Evolutionary conservation across 208 protist genomes (phyloP), one percentile per base, ranked within the genome.

Genomic region (Blechomonas ayalai): DNA sequence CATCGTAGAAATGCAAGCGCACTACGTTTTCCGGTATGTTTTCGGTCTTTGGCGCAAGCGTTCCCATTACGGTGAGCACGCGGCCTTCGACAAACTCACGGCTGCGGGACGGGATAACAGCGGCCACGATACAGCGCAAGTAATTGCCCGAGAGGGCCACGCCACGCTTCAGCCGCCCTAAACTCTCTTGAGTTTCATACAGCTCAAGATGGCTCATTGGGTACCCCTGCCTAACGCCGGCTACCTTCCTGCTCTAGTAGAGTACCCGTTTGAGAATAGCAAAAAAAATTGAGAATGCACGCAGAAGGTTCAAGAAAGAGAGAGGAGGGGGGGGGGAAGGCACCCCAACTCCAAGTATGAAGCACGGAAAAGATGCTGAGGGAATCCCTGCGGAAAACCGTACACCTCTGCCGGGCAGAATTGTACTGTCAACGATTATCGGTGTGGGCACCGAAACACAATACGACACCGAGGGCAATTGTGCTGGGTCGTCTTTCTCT

Each of bases 1-100:
- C 56, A 25, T 75, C 65, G 46, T 81, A 82, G 51, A 87, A 84
- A 53, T 84, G 69, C 22, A 84, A 40, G 37, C 69, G 67, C 19
- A 81, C 49, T n/a, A n/a, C 24, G 41, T 36, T 33, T 29, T 2
- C 53, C 13, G 43, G 57, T n/a, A n/a, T 23, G 8, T n/a, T 27
- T 1, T 27, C 41, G 1, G 31, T 18, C n/a, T 33, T 9, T 4
- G 48, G 56, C 0, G 57, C 31, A 10, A 82, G 41, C 18, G 48
- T 49, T 1, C 69, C 75, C 20, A 64, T 37, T 2, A 81, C 33
- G 18, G 68, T 77, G 56, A 83, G 75, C 4, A 91, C 77, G 4
- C 47, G 57, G 22, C 67, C 74, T 9, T 60, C 34, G 37, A 54
- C 45, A 29, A 82, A 83, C 52, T 87, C 82, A 16, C 82, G 59